Conservation (phyloP, 176 grass and related monocot species). For the Avena sativa region DNA sequence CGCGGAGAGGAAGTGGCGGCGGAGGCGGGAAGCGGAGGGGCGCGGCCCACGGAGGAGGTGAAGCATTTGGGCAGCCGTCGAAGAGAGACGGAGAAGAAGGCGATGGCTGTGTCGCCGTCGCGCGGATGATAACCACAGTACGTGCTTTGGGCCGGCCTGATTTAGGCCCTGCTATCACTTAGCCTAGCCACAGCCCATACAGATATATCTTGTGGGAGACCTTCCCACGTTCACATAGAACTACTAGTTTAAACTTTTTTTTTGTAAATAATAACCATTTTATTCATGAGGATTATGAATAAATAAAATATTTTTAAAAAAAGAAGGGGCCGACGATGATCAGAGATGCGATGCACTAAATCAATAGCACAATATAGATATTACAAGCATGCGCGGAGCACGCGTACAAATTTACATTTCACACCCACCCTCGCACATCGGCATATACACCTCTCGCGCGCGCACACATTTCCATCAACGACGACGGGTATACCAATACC, state of each 20-base stretch:
- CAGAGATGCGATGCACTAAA: slow-evolving; percentile 23
- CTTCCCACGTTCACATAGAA: too few species aligned
- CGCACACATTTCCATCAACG: background rate
- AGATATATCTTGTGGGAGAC: background rate
- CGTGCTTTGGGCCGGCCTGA: background rate
- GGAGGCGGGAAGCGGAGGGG: slow-evolving; percentile 4
- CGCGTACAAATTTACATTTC: slow-evolving; percentile 40
- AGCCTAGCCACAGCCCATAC: background rate
- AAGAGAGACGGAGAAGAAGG: background rate
- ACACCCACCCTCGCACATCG: slow-evolving; percentile 14
- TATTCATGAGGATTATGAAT: background rate
- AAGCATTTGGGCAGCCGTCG: slow-evolving; percentile 25
- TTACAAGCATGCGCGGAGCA: slow-evolving; percentile 30
- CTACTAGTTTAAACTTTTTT: too few species aligned
- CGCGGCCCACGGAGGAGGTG: slow-evolving; percentile 7
- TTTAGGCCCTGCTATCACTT: background rate
- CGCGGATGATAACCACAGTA: background rate
- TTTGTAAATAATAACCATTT: slow-evolving; percentile 4
- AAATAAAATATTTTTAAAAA: background rate
- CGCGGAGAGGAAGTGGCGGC: slow-evolving; percentile 44
- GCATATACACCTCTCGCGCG: background rate
- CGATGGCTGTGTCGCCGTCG: background rate
- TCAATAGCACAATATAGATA: background rate
- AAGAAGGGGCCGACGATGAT: background rate
- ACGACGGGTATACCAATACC: background rate